Evolutionary conservation across 139 green algal genomes (phyloP), one percentile per base, ranked within the genome.

Genomic region (Coccomyxa sp.): DNA sequence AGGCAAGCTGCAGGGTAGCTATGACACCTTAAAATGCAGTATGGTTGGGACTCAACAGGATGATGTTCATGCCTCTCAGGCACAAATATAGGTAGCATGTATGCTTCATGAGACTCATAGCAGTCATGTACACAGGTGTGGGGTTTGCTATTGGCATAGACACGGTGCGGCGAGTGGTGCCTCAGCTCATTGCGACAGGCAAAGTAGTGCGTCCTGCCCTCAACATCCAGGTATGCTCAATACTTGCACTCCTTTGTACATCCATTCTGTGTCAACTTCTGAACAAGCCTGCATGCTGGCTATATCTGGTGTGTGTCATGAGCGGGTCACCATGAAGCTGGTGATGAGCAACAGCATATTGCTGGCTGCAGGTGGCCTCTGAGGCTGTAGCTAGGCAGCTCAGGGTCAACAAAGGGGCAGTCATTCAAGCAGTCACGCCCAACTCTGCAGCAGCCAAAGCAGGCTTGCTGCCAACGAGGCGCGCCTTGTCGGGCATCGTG

Each of bases 111-210:
- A n/a, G n/a, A n/a, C n/a, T n/a, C n/a, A n/a, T n/a, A n/a, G n/a
- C n/a, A n/a, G n/a, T n/a, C n/a, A n/a, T n/a, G n/a, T n/a, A n/a
- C n/a, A n/a, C n/a, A n/a, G n/a, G 50, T 22, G 82, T 97, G 10
- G 92, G 88, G 6, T 98, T 98, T 88, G 93, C 94, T 8, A 93
- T 98, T 12, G 90, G 91, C n/a, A 80, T 90, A 6, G 89, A 94
- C 71, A 88, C 88, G 16, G 89, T 94, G 18, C 39, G 58, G 27
- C 78, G 83, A 0, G 84, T 94, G 5, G 90, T 98, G 40, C 90
- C 90, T 16, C 94, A 98, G 89, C 90, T 98, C 7, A 95, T 98
- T 33, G 38, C 82, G 39, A 86, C 85, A 44, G 93, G 92, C n/a
- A 77, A 50, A 8, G 37, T 82, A 0, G 33, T 74, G 36, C 75